A percentile compares a stretch with the other conserved stretches of the same genome.
Evolutionary conservation across 2,329 filamentous ascomycete genomes (phyloP).

Genomic region (Graphilbum sp.): DNA sequence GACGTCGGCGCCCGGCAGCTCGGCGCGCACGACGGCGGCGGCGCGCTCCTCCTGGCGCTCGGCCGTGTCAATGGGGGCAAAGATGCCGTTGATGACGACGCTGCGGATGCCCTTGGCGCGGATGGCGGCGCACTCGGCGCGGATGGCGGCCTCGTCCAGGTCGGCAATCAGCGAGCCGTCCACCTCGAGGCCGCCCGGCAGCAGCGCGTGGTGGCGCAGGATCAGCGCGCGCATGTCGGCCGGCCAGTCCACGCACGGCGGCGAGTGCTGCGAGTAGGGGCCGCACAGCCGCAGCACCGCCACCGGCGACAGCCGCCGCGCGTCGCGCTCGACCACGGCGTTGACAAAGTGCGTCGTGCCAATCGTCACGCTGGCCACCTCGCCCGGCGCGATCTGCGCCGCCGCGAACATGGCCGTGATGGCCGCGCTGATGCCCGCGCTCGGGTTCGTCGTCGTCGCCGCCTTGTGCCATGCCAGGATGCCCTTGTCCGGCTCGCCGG

Average conservation of each 20-base stretch:
- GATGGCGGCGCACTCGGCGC: conserved; percentile 21
- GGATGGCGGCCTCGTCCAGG: conserved; percentile 25
- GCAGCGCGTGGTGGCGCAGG: conserved; percentile 25
- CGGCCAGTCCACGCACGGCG: conserved; percentile 37
- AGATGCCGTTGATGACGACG: conserved; percentile 32
- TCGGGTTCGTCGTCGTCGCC: conserved; percentile 30
- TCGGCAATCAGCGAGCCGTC: conserved; percentile 30
- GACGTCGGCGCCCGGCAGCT: conserved; percentile 25
- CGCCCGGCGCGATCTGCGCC: conserved; percentile 15
- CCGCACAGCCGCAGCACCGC: conserved; percentile 38
- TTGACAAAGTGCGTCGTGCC: conserved; percentile 44
- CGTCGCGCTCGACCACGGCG: conserved; percentile 37
- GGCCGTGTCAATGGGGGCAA: conserved; percentile 34
- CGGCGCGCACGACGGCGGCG: conserved; percentile 22
- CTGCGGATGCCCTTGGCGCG: conserved; percentile 24
- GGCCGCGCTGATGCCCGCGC: conserved; percentile 26
- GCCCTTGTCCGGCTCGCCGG: conserved; percentile 20
- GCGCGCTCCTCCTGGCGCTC: conserved; percentile 31
- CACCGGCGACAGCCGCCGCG: conserved; percentile 27
- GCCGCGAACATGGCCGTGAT: conserved; percentile 26
- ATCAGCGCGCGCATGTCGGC: conserved; percentile 29
- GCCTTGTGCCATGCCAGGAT: conserved; percentile 34
- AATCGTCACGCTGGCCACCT: conserved; percentile 32
- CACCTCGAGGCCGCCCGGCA: conserved; percentile 35
- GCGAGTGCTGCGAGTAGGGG: conserved; percentile 32